Evolutionary conservation across 441 rosid genomes (phyloP).

Genomic region (Breynia disticha): DNA sequence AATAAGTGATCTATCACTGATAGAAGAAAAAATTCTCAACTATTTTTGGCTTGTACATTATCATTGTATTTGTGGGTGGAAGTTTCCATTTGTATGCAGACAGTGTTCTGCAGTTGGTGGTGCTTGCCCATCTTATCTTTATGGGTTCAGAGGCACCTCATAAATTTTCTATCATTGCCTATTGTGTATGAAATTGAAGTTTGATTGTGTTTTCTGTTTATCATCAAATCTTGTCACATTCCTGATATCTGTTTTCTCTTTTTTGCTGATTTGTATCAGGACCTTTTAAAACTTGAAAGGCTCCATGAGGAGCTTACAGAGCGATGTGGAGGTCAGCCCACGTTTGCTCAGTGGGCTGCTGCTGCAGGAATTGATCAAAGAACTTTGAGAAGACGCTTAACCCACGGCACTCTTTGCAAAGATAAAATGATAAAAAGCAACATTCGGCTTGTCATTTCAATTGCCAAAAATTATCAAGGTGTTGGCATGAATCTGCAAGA

Average conservation of each 20-base stretch:
- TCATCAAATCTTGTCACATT: conserved; percentile 6
- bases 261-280: conserved; percentile 37
- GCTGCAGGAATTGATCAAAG: conserved; percentile 75
- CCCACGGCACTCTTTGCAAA: conserved; percentile 61
- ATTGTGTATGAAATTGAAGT: not conserved
- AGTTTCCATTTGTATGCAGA: too few relatives aligned
- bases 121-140: too few relatives aligned
- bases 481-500: conserved; percentile 86
- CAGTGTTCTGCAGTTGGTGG: too few relatives aligned
- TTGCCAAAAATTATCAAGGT: conserved; percentile 84
- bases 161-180: too few relatives aligned
- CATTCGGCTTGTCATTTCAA: conserved; percentile 86
- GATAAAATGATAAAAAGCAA: conserved; percentile 93
- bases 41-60: too few relatives aligned
- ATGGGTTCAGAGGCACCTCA: too few relatives aligned
- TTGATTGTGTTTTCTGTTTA: not conserved
- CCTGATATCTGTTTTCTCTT: conserved; percentile 1
- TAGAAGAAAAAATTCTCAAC: too few relatives aligned
- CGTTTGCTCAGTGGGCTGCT: conserved; percentile 82
- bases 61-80: too few relatives aligned
- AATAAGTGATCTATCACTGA: not conserved
- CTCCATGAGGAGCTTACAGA: conserved; percentile 61
- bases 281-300: conserved; percentile 70
- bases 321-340: conserved; percentile 61
- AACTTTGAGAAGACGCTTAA: conserved; percentile 58